Evolutionary conservation across 1,284 basidiomycete species (phyloP).

Genomic region (Irpex sp.): DNA sequence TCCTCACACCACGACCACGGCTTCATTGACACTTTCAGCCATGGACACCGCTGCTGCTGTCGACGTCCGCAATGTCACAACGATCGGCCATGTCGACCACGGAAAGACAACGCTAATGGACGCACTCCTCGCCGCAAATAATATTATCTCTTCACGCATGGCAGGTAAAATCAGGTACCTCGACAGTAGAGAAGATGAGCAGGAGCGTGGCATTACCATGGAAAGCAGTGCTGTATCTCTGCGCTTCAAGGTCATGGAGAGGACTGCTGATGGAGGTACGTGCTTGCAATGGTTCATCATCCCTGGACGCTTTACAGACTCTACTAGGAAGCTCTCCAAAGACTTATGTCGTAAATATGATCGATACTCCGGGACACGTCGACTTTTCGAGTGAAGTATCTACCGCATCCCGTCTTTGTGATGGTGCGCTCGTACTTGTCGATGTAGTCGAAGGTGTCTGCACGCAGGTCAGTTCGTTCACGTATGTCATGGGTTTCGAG

Average conservation of each 20-base stretch:
- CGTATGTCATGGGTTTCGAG: not conserved
- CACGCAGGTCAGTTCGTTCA: slow-evolving; percentile 70
- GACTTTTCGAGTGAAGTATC: slow-evolving; percentile 98
- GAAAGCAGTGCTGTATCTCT: slow-evolving; percentile 93
- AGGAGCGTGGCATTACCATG: slow-evolving; percentile 98
- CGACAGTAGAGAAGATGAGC: slow-evolving; percentile 96
- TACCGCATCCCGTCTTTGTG: slow-evolving; percentile 89
- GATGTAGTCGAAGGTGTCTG: slow-evolving; percentile 99
- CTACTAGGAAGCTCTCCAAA: slow-evolving; percentile 48
- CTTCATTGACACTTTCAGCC: not conserved
- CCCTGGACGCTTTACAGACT: slow-evolving; percentile 24
- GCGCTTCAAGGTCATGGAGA: slow-evolving; percentile 74
- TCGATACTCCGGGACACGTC: slow-evolving; percentile 98
- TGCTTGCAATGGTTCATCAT: not conserved
- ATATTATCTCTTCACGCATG: slow-evolving; percentile 93
- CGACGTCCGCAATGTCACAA: slow-evolving; percentile 74
- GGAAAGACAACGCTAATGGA: slow-evolving; percentile 97
- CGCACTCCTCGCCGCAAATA: slow-evolving; percentile 93
- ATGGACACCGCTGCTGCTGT: slow-evolving; percentile 40
- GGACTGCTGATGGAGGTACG: slow-evolving; percentile 41
- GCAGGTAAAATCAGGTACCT: slow-evolving; percentile 96
- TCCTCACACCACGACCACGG: not conserved
- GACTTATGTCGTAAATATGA: slow-evolving; percentile 88
- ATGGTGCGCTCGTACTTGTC: slow-evolving; percentile 95
- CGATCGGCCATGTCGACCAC: slow-evolving; percentile 85